Conservation (phyloP, 345 rosid species). For the Ceriops zippeliana region DNA sequence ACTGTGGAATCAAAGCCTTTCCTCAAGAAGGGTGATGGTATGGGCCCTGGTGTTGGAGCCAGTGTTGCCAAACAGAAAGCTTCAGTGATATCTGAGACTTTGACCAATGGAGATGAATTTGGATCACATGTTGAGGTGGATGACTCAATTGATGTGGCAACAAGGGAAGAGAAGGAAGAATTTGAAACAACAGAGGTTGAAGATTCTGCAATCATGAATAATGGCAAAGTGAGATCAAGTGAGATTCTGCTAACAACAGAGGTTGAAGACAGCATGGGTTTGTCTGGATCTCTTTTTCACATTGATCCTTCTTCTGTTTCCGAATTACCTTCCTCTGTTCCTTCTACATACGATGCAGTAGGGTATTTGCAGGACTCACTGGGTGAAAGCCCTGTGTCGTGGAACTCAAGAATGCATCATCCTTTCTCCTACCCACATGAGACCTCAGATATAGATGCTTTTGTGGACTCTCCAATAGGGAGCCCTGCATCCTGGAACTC, state of each 20-base stretch:
- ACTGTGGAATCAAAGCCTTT: conserved; percentile 40
- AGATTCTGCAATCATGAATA: conserved; percentile 46
- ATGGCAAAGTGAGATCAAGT: conserved; percentile 54
- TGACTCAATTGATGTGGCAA: conserved; percentile 41
- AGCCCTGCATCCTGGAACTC: conserved; percentile 90
- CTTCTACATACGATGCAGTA: conserved; percentile 47
- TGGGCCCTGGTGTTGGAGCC: conserved; percentile 51
- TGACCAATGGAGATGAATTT: conserved; percentile 43
- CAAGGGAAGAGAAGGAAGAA: conserved; percentile 55
- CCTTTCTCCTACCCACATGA: conserved; percentile 68
- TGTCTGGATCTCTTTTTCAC: conserved; percentile 58
- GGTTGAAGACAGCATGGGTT: conserved; percentile 52
- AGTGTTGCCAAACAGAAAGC: conserved; percentile 47
- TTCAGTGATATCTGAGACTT: conserved; percentile 45
- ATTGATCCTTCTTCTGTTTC: conserved; percentile 55
- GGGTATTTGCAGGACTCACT: conserved; percentile 69
- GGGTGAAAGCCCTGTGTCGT: conserved; percentile 66
- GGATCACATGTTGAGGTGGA: conserved; percentile 47
- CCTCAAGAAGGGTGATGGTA: conserved; percentile 46
- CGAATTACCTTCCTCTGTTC: conserved; percentile 53
- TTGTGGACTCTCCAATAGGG: conserved; percentile 80
- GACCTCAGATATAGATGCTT: conserved; percentile 76
- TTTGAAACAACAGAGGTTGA: conserved; percentile 49
- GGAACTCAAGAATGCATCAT: conserved; percentile 65
- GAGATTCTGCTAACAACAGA: conserved; percentile 26